Conservation (phyloP, 257 asterid genomes). For the Primulina eburnea region DNA sequence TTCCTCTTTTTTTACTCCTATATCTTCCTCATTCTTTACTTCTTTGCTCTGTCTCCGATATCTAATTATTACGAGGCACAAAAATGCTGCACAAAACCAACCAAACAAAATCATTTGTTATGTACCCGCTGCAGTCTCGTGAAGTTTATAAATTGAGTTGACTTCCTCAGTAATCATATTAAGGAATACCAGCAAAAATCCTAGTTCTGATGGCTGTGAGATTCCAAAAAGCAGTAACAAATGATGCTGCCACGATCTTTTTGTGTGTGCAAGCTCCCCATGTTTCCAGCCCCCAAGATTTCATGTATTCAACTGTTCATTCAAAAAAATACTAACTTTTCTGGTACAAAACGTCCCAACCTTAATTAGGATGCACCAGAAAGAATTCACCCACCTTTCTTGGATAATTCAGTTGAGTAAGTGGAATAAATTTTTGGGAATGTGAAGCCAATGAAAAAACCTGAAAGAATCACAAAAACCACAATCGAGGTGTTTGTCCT, state of each 20-base stretch:
- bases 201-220: slow-evolving; percentile 70
- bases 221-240: slow-evolving; percentile 80
- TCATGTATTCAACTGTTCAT: slow-evolving; percentile 46
- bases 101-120: background rate
- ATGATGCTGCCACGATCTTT: slow-evolving; percentile 67
- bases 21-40: slow-evolving; percentile 35
- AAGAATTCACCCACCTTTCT: slow-evolving; percentile 47
- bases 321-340: background rate
- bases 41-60: slow-evolving; percentile 53
- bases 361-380: background rate
- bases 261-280: slow-evolving; percentile 87
- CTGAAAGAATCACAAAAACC: slow-evolving; percentile 35
- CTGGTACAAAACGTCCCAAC: background rate
- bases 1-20: slow-evolving; percentile 20
- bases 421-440: slow-evolving; percentile 57
- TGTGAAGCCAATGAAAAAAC: slow-evolving; percentile 75
- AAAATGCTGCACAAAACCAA: slow-evolving; percentile 65
- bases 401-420: slow-evolving; percentile 49
- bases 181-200: slow-evolving; percentile 63
- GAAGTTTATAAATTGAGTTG: background rate
- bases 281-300: slow-evolving; percentile 41
- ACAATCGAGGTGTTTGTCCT: background rate
- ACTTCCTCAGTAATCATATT: background rate
- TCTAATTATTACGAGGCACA: slow-evolving; percentile 74
- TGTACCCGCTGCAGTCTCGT: background rate